Percentiles rank a stretch among this genome's conserved stretches.
Conservation (phyloP, 2,329 filamentous ascomycete genomes). For the Colletotrichum cuscutae region DNA sequence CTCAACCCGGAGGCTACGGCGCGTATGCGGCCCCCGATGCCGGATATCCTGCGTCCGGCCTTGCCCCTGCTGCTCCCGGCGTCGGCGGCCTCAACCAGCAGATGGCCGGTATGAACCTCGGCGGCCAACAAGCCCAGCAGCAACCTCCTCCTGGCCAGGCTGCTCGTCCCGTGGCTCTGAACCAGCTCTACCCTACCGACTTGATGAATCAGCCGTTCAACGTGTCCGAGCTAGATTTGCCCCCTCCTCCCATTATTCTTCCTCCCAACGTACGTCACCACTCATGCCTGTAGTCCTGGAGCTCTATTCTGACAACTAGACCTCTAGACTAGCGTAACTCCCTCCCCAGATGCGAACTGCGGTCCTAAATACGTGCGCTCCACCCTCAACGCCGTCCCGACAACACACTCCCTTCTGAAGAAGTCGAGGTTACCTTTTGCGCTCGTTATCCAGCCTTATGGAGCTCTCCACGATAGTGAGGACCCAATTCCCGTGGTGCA, state of each 20-base stretch:
- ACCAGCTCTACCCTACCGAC: conserved; percentile 93
- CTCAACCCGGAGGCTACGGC: conserved; percentile 58
- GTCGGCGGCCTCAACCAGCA: conserved; percentile 83
- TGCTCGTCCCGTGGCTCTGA: conserved; percentile 67
- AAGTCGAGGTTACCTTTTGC: conserved; percentile 97
- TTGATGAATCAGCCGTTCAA: conserved; percentile 94
- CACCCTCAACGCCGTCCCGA: conserved; percentile 92
- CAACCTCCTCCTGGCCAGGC: conserved; percentile 52
- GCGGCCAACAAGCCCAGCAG: conserved; percentile 64
- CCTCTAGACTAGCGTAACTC: conserved; percentile 83
- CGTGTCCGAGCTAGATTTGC: conserved; percentile 89
- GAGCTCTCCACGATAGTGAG: conserved; percentile 90
- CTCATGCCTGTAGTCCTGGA: background rate
- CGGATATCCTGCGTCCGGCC: conserved; percentile 69
- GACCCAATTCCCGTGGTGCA: conserved; percentile 92
- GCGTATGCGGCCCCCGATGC: conserved; percentile 76
- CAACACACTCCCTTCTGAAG: conserved; percentile 91
- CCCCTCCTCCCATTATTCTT: conserved; percentile 89
- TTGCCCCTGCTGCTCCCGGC: conserved; percentile 53
- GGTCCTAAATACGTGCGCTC: conserved; percentile 94
- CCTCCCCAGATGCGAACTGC: conserved; percentile 91
- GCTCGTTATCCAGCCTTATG: conserved; percentile 95
- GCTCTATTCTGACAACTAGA: conserved; percentile 4
- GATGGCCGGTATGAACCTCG: conserved; percentile 86
- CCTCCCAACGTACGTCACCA: conserved; percentile 83